Evolutionary conservation across 169 alveolate genomes (phyloP).

Genomic region (Plasmodium knowlesi): DNA sequence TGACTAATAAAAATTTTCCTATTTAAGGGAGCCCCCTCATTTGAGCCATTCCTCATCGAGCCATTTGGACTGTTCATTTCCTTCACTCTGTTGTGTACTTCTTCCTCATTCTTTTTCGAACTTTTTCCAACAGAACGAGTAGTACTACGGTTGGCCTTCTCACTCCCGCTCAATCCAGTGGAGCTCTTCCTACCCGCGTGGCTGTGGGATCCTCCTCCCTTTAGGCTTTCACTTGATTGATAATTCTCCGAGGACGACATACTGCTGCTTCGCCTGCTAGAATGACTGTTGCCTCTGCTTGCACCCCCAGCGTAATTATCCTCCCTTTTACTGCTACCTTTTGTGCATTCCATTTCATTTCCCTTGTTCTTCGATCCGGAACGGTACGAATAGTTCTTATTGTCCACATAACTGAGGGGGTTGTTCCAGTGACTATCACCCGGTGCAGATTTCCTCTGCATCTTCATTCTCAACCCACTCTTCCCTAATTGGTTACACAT

Average conservation of each 20-base stretch:
- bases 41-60: neutral
- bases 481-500: slow-evolving; percentile 2
- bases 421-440: neutral
- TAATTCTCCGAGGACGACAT: neutral
- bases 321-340: neutral
- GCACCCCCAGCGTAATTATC: neutral
- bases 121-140: neutral
- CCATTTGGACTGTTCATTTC: neutral
- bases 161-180: neutral
- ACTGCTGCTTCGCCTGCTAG: neutral
- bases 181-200: neutral
- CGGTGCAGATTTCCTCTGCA: neutral
- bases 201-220: neutral
- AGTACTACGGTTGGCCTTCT: neutral
- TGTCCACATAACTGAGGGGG: neutral
- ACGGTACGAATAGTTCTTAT: neutral
- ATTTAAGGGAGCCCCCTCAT: neutral
- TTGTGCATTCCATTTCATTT: neutral
- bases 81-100: neutral
- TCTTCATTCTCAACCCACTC: neutral
- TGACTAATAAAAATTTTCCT: neutral
- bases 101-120: slow-evolving; percentile 6
- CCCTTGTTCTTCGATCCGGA: slow-evolving; percentile 24
- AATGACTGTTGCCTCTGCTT: neutral
- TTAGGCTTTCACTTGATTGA: neutral